Percentiles rank a stretch among this genome's conserved stretches.
phyloP scores from a whole-genome alignment of 2,329 filamentous ascomycete species.

The Ustulina deusta region DNA sequence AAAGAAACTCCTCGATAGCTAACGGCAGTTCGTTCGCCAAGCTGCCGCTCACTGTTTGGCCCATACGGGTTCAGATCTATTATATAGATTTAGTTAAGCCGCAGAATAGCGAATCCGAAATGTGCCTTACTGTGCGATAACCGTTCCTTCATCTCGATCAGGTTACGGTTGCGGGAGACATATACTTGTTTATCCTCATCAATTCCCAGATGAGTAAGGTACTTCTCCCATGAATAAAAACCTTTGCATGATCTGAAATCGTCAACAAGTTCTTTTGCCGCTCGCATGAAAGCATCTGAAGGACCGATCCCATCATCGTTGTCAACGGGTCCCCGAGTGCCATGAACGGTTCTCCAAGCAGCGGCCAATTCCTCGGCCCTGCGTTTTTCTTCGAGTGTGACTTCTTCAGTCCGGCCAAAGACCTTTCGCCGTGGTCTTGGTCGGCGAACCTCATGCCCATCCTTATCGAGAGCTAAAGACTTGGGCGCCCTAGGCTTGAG shows the following conservation, averaged over 20 bases:
- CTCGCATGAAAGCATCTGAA: constrained; percentile 67
- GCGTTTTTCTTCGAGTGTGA: constrained; percentile 48
- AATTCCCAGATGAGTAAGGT: constrained; percentile 67
- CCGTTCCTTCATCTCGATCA: constrained; percentile 68
- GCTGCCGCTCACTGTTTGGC: constrained; percentile 48
- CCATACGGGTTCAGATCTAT: constrained; percentile 53
- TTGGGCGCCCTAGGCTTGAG: constrained; percentile 43
- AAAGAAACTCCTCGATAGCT: constrained; percentile 80
- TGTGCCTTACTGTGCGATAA: constrained; percentile 62
- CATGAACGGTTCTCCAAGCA: constrained; percentile 57
- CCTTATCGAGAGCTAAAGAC: constrained; percentile 33
- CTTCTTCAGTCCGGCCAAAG: constrained; percentile 50
- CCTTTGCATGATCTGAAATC: constrained; percentile 73
- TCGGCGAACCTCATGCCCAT: constrained; percentile 26
- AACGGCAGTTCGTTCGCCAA: constrained; percentile 48
- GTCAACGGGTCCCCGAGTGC: constrained; percentile 34
- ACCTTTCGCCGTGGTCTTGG: constrained; percentile 48
- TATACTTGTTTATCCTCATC: constrained; percentile 51
- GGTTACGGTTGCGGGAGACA: constrained; percentile 55
- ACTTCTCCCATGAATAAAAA: constrained; percentile 76
- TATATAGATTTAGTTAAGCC: constrained; percentile 36
- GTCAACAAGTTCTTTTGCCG: constrained; percentile 69
- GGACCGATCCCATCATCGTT: constrained; percentile 54
- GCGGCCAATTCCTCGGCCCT: constrained; percentile 50
- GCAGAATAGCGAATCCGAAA: background rate